Evolutionary conservation across 345 rosid species (phyloP).

Genomic region (Rhodamnia argentea): DNA sequence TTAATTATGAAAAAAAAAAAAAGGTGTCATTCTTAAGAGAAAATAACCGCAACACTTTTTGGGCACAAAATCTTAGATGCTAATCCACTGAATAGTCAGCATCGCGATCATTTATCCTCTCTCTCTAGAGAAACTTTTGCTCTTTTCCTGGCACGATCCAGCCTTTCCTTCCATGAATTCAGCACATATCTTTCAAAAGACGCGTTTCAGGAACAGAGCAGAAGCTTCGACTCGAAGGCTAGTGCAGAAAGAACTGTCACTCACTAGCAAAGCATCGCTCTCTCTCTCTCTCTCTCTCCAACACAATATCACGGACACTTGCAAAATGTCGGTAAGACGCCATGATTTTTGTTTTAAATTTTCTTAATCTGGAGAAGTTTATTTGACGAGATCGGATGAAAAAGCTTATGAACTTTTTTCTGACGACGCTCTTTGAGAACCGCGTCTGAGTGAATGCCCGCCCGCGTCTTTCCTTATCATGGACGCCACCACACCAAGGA

Average conservation of each 20-base stretch:
- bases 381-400: not conserved
- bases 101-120: not conserved
- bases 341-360: not conserved
- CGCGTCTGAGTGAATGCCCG: slow-evolving; percentile 21
- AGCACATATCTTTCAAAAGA: not conserved
- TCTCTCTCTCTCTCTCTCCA: not conserved
- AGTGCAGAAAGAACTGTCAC: not conserved
- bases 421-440: not conserved
- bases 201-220: not conserved
- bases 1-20: not conserved
- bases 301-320: not conserved
- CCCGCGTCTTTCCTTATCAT: slow-evolving; percentile 6
- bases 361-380: not conserved
- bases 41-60: not conserved
- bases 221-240: not conserved
- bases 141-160: not conserved
- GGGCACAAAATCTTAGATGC: not conserved
- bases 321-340: not conserved
- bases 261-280: not conserved
- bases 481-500: not conserved
- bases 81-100: not conserved
- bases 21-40: not conserved
- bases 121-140: not conserved
- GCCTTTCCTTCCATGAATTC: not conserved
- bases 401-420: not conserved